A percentile compares a stretch with the other conserved stretches of the same genome.
Conservation (phyloP, 2,329 filamentous ascomycete species). For the Arthrobotrys musiformis region DNA sequence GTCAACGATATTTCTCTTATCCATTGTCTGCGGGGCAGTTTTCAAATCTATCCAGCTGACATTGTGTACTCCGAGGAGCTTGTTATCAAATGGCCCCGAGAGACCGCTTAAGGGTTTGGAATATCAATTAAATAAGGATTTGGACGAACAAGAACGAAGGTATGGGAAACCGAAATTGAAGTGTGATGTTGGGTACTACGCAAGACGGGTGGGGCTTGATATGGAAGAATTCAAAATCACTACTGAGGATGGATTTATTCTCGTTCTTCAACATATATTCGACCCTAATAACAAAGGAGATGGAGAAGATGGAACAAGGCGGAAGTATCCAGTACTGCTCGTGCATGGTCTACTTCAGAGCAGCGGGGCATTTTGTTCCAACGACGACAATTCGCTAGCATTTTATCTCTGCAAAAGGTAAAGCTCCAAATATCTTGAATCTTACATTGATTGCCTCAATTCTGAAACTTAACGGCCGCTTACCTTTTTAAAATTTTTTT, state of each 20-base stretch:
- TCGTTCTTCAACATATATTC: conserved; percentile 88
- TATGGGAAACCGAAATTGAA: conserved; percentile 80
- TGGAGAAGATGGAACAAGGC: conserved; percentile 63
- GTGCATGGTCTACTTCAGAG: conserved; percentile 91
- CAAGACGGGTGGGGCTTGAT: conserved; percentile 85
- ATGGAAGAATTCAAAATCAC: conserved; percentile 84
- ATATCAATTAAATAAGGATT: conserved; percentile 64
- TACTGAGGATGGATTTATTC: conserved; percentile 92
- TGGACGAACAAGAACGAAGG: conserved; percentile 67
- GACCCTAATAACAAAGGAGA: conserved; percentile 70
- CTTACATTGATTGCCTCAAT: not conserved
- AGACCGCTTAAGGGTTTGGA: conserved; percentile 62
- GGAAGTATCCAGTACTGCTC: conserved; percentile 83
- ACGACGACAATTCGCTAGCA: conserved; percentile 87
- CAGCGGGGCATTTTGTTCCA: conserved; percentile 86
- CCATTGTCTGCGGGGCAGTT: conserved; percentile 79
- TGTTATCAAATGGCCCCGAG: not conserved
- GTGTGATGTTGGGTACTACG: conserved; percentile 86
- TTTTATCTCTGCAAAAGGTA: conserved; percentile 85
- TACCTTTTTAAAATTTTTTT: not conserved
- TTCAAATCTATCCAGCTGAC: conserved; percentile 16
- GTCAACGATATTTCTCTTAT: conserved; percentile 78
- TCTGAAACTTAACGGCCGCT: conserved; percentile 3
- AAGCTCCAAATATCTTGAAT: not conserved
- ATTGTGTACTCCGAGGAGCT: not conserved